Evolutionary conservation across 2,329 filamentous ascomycete species (phyloP).

Genomic region (Xenoacremonium recifei): DNA sequence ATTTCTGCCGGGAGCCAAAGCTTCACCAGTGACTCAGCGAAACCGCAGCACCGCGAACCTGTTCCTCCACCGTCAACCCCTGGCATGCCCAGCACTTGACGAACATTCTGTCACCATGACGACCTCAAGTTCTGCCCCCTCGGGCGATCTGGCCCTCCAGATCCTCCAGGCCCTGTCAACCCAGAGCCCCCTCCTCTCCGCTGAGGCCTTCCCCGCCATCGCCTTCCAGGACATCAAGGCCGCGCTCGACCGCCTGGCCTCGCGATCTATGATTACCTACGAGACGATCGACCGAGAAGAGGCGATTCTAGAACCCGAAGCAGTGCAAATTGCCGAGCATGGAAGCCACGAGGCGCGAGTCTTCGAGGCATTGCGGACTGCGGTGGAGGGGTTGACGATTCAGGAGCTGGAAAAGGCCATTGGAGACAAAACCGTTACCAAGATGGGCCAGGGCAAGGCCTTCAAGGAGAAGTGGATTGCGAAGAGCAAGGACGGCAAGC

Average conservation of each 20-base stretch:
- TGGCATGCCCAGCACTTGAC: background rate
- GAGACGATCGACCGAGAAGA: constrained; percentile 80
- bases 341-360: constrained; percentile 83
- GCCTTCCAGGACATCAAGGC: constrained; percentile 75
- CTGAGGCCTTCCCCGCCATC: constrained; percentile 65
- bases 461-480: constrained; percentile 78
- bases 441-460: constrained; percentile 90
- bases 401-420: constrained; percentile 67
- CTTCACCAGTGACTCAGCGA: constrained; percentile 25
- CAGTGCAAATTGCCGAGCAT: constrained; percentile 67
- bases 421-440: constrained; percentile 70
- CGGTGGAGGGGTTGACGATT: constrained; percentile 79
- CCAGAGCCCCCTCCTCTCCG: constrained; percentile 64
- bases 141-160: constrained; percentile 59
- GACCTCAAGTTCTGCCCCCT: constrained; percentile 32
- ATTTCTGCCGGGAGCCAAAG: constrained; percentile 16
- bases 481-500: constrained; percentile 57
- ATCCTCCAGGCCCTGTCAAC: constrained; percentile 66
- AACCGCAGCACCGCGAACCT: constrained; percentile 10
- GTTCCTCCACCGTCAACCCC: constrained; percentile 9
- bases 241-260: constrained; percentile 80
- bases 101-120: constrained; percentile 38
- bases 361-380: constrained; percentile 69
- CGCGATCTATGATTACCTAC: constrained; percentile 84
- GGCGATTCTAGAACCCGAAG: constrained; percentile 72